Evolutionary conservation across 306 rosid genomes (phyloP), one percentile per base, ranked within the genome.

Genomic region (Phaseolus lunatus): DNA sequence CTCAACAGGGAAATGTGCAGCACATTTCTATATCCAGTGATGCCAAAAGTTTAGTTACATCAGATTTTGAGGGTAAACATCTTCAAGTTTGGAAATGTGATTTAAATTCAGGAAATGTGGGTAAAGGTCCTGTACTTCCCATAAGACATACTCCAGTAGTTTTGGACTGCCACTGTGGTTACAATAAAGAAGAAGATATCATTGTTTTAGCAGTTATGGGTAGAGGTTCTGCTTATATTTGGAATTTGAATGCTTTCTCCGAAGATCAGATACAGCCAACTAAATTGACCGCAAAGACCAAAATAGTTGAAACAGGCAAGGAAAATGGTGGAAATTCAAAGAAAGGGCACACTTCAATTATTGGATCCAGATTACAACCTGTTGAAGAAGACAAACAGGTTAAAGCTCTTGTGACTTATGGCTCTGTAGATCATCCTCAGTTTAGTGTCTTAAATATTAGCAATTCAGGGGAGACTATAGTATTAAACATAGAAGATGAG

Each of bases 11-110:
- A 58, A 67, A 50, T 50, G 43, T 82, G 26, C 65, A 80, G 12
- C 19, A 41, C 72, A 79, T 83, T 72, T 88, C 92, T 61, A 20
- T 80, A 72, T 84, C 88, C 58, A 78, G 44, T 72, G 87, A 80
- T 77, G 86, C 88, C 18, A 82, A 82, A 80, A 48, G 74, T 73
- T 41, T 88, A 75, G 79, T 86, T 66, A 84, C 92, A 59, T 80
- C 84, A 47, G 88, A 83, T 70, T 43, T 72, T 71, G 88, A 77
- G 65, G 77, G 63, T 75, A 82, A 86, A 76, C 72, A 82, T 80
- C 77, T 88, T 77, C 83, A 86, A 82, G 86, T 88, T 65, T 88
- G 92, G 92, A 79, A 82, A 73, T 82, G 86, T 39, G 87, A 88
- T 77, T 22, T 84, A 53, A 82, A 72, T 72, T 70, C 83, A 33